Evolutionary conservation across 768 basidiomycete species (phyloP).

Genomic region (Leccinum ochraceum): DNA sequence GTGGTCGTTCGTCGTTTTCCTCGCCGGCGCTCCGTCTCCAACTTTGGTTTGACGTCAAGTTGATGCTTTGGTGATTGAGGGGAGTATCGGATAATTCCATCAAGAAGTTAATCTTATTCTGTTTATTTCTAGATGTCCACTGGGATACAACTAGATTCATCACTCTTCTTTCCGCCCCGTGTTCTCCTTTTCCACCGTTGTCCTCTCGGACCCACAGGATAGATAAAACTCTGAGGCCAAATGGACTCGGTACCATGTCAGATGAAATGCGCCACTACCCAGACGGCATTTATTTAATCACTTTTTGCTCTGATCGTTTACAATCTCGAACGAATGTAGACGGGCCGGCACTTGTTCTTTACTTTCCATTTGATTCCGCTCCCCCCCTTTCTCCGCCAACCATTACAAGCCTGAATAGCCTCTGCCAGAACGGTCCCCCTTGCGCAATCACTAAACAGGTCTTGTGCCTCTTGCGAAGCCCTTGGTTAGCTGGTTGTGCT

Average conservation of each 20-base stretch:
- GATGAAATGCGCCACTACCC: too few species aligned
- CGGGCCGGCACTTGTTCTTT: not conserved
- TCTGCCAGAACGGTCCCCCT: too few species aligned
- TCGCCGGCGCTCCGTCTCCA: slow-evolving; percentile 36
- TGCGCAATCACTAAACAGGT: too few species aligned
- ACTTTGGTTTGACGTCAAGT: slow-evolving; percentile 37
- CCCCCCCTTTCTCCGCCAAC: not conserved
- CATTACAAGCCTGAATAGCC: not conserved
- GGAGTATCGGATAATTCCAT: slow-evolving; percentile 1
- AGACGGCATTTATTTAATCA: too few species aligned
- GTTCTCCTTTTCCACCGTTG: not conserved
- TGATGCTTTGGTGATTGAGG: slow-evolving; percentile 9
- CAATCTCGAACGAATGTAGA: not conserved
- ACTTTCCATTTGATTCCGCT: not conserved
- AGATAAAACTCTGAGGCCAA: too few species aligned
- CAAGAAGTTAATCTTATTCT: not conserved
- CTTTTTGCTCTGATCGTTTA: too few species aligned
- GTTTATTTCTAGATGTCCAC: not conserved
- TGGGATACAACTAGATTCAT: not conserved
- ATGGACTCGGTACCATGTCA: too few species aligned
- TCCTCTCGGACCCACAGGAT: not conserved
- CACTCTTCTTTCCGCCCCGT: not conserved
- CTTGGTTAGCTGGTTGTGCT: too few species aligned
- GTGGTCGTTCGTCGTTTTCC: slow-evolving; percentile 36
- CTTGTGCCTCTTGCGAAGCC: too few species aligned